Evolutionary conservation across 2,329 filamentous ascomycete genomes (phyloP).

Genomic region (Xylaria polymorpha): DNA sequence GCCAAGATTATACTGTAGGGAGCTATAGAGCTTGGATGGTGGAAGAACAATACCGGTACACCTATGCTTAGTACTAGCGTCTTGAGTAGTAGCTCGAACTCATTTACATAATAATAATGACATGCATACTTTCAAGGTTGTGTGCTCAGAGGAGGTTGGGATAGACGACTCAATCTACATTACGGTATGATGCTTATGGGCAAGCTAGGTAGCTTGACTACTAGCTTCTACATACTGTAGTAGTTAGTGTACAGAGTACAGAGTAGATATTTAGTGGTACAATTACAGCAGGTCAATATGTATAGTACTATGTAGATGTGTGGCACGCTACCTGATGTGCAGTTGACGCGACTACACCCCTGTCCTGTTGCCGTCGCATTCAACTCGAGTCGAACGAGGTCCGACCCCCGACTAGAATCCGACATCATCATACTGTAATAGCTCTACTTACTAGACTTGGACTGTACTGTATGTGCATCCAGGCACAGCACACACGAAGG

Average conservation of each 20-base stretch:
- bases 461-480: neutral
- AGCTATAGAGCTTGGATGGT: neutral
- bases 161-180: neutral
- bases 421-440: neutral
- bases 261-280: no score
- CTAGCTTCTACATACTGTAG: no score
- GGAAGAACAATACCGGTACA: no score
- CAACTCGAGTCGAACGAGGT: neutral
- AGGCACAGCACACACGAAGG: neutral
- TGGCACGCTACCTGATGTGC: conserved; percentile 21
- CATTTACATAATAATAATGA: conserved; percentile 1
- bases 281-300: no score
- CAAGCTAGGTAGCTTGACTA: neutral
- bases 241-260: no score
- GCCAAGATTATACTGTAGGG: neutral
- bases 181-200: neutral
- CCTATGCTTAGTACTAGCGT: no score
- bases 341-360: conserved; percentile 28
- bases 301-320: no score
- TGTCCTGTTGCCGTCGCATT: conserved; percentile 17
- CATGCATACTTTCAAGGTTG: neutral
- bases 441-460: neutral
- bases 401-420: no score
- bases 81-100: no score
- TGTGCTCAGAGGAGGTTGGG: no score